Evolutionary conservation across 2,329 filamentous ascomycete species (phyloP).

Genomic region (Nigrospora oryzae): DNA sequence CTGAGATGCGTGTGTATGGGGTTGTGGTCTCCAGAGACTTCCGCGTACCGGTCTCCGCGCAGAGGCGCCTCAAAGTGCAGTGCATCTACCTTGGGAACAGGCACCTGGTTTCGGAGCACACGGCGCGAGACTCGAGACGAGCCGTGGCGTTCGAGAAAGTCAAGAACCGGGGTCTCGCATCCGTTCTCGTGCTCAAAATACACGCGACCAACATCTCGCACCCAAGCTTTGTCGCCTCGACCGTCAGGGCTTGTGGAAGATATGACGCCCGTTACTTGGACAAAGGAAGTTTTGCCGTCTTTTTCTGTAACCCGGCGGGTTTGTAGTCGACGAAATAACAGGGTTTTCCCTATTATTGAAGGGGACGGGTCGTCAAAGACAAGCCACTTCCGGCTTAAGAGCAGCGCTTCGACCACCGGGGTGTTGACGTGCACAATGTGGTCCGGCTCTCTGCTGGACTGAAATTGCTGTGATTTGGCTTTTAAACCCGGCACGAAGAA

Average conservation of each 20-base stretch:
- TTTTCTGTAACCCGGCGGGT: constrained; percentile 90
- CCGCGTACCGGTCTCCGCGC: constrained; percentile 95
- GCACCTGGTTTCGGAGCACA: constrained; percentile 90
- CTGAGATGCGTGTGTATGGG: constrained; percentile 96
- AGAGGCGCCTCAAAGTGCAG: constrained; percentile 82
- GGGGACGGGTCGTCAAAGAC: constrained; percentile 63
- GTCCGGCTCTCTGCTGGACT: constrained; percentile 89
- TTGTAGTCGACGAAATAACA: constrained; percentile 91
- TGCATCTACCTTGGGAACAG: constrained; percentile 87
- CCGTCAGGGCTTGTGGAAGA: no score
- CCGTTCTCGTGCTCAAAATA: constrained; percentile 88
- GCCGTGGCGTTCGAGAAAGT: constrained; percentile 89
- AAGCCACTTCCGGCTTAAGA: constrained; percentile 98
- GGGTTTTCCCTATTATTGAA: constrained; percentile 82
- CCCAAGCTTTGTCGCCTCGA: constrained; percentile 62
- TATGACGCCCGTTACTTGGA: no score
- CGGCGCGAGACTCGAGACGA: constrained; percentile 90
- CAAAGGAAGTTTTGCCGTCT: constrained; percentile 39
- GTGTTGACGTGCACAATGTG: constrained; percentile 85
- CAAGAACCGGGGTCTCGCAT: constrained; percentile 91
- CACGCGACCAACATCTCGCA: constrained; percentile 83
- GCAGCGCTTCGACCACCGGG: constrained; percentile 82
- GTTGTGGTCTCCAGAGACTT: constrained; percentile 98
- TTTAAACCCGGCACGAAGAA: constrained; percentile 93
- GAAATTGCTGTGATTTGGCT: constrained; percentile 94